These are phyloP conservation scores for Apophysomyces ossiformis DNA, from an alignment of 371 early-diverging fungal genomes.

Conservation along the genomic window DNA sequence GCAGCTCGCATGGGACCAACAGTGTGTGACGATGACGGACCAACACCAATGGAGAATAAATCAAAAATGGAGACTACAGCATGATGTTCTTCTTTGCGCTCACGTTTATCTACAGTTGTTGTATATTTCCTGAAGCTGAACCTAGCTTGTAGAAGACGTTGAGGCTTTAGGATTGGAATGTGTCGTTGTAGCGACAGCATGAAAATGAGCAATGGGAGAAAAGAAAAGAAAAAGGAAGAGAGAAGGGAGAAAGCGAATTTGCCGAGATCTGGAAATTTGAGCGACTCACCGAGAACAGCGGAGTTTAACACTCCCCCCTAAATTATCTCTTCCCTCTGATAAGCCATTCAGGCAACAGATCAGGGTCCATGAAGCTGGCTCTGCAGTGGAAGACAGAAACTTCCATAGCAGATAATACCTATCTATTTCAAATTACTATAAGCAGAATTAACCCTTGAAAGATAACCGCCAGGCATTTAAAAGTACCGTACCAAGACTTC, in stretches of 20 bases:
- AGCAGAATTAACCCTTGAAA: too few species aligned
- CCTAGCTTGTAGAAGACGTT: not conserved
- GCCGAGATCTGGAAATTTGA: not conserved
- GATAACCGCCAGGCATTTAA: too few species aligned
- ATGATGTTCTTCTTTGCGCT: conserved; percentile 55
- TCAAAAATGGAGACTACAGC: conserved; percentile 96
- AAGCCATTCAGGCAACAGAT: too few species aligned
- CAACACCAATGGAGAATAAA: conserved; percentile 94
- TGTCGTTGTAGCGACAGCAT: not conserved
- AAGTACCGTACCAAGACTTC: too few species aligned
- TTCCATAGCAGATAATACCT: too few species aligned
- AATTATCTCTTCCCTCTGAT: too few species aligned
- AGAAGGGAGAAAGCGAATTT: not conserved
- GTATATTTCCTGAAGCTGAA: not conserved
- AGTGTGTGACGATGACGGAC: conserved; percentile 91
- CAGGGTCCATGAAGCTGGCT: too few species aligned
- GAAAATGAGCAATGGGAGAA: not conserved
- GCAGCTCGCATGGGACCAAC: conserved; percentile 98
- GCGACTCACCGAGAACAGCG: not conserved
- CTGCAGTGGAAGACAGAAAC: too few species aligned
- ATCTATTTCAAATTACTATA: too few species aligned
- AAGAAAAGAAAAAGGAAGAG: not conserved
- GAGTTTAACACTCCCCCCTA: too few species aligned
- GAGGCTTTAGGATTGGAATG: not conserved
- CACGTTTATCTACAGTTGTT: not conserved